Percentiles rank a stretch among this genome's conserved stretches.
Conservation (phyloP, 176 grass and related monocot species). For the Urochloa ruziziensis region DNA sequence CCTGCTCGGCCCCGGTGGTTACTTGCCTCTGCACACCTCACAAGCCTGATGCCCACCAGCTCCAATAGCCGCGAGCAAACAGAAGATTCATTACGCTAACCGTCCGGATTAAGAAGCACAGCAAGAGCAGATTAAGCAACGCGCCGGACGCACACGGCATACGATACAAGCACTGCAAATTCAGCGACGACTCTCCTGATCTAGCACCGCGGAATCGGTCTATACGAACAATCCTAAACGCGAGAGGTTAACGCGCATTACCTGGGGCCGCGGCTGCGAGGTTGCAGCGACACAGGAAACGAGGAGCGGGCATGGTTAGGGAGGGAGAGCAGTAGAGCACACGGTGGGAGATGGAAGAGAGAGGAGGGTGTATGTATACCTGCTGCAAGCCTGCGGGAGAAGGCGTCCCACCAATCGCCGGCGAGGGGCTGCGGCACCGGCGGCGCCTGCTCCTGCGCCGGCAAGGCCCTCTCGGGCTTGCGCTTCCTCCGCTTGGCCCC, state of each 20-base stretch:
- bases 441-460: slow-evolving; percentile 21
- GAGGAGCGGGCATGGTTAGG: slow-evolving; percentile 10
- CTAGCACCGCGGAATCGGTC: slow-evolving; percentile 34
- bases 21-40: slow-evolving; percentile 10
- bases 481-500: slow-evolving; percentile 62
- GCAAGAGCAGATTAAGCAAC: slow-evolving; percentile 21
- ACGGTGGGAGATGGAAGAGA: slow-evolving; percentile 16
- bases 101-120: slow-evolving; percentile 19
- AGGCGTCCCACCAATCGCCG: slow-evolving; percentile 72
- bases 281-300: background rate
- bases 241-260: slow-evolving; percentile 35
- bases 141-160: slow-evolving; percentile 6
- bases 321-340: background rate
- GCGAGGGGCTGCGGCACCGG: slow-evolving; percentile 28
- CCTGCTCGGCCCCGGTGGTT: slow-evolving; percentile 6
- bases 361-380: slow-evolving; percentile 31
- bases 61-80: background rate
- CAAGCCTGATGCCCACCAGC: background rate
- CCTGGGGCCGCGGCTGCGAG: slow-evolving; percentile 1
- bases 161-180: slow-evolving; percentile 33
- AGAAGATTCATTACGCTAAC: slow-evolving; percentile 39
- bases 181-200: slow-evolving; percentile 36
- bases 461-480: slow-evolving; percentile 30
- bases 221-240: slow-evolving; percentile 10
- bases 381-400: slow-evolving; percentile 77